Evolutionary conservation across 208 protist species (phyloP).

Genomic region (Herpetomonas muscarum): DNA sequence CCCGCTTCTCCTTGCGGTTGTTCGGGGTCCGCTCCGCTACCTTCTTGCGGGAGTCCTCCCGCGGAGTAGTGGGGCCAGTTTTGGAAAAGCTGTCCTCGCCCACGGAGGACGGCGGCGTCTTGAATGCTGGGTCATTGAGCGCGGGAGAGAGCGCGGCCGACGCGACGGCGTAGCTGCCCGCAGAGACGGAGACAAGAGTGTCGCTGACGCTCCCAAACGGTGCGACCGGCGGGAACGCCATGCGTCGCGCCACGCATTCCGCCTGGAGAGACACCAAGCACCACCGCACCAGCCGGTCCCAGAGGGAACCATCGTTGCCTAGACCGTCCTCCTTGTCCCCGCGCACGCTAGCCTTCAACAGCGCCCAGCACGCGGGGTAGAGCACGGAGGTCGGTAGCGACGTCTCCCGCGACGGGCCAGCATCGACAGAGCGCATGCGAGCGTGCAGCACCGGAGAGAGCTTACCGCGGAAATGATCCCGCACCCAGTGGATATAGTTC

Average conservation of each 20-base stretch:
- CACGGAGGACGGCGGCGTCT: no score
- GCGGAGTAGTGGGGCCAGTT: no score
- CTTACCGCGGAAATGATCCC: slow-evolving; percentile 49
- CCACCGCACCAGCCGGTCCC: slow-evolving; percentile 29
- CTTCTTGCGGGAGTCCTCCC: no score
- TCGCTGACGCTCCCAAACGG: slow-evolving; percentile 19
- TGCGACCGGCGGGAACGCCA: slow-evolving; percentile 33
- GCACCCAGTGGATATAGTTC: slow-evolving; percentile 40
- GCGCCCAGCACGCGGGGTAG: slow-evolving; percentile 34
- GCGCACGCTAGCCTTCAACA: slow-evolving; percentile 35
- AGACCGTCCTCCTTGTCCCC: background rate
- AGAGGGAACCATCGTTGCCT: slow-evolving; percentile 3
- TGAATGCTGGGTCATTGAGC: no score
- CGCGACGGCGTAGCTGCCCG: background rate
- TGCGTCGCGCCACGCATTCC: slow-evolving; percentile 30
- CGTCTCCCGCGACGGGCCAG: slow-evolving; percentile 3
- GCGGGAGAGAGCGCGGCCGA: background rate
- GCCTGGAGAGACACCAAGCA: slow-evolving; percentile 33
- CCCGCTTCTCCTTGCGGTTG: slow-evolving; percentile 9
- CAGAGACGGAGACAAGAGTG: background rate
- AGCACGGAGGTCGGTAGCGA: slow-evolving; percentile 26
- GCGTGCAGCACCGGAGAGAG: slow-evolving; percentile 34
- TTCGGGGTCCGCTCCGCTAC: no score
- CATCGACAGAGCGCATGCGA: slow-evolving; percentile 46
- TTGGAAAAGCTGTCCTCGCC: no score